These are phyloP conservation scores for Oryza punctata DNA, from an alignment of 176 grass and related monocot species.

Conservation along the genomic window DNA sequence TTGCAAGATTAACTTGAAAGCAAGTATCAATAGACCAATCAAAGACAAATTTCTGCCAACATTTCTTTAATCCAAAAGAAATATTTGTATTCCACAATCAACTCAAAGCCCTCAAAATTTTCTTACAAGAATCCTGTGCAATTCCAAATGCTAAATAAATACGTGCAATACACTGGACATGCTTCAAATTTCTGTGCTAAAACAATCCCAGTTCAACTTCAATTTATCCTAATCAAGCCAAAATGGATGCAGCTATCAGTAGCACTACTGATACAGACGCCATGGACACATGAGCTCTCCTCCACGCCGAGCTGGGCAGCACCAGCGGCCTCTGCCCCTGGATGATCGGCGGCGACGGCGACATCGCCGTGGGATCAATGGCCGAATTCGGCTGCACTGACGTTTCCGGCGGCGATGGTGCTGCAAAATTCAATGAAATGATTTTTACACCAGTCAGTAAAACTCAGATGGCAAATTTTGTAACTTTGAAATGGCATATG, in stretches of 20 bases:
- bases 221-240: constrained; percentile 24
- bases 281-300: neutral
- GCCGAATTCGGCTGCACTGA: neutral
- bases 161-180: neutral
- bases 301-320: constrained; percentile 51
- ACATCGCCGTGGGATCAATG: constrained; percentile 27
- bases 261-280: neutral
- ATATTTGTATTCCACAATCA: neutral
- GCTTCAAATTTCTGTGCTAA: neutral
- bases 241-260: constrained; percentile 23
- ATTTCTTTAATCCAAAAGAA: neutral
- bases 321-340: constrained; percentile 56
- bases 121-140: neutral
- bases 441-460: too few species aligned
- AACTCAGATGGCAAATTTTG: neutral
- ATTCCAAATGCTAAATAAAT: neutral
- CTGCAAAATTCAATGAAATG: constrained; percentile 26
- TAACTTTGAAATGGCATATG: neutral
- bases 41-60: too few species aligned
- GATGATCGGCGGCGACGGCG: constrained; percentile 38
- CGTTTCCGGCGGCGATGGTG: constrained; percentile 45
- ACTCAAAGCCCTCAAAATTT: neutral
- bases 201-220: neutral
- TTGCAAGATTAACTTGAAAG: too few species aligned
- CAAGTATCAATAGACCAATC: too few species aligned